Base-by-base conservation (phyloP, 2,329 filamentous ascomycete species). In the Endoconidiophora polonica region DNA sequence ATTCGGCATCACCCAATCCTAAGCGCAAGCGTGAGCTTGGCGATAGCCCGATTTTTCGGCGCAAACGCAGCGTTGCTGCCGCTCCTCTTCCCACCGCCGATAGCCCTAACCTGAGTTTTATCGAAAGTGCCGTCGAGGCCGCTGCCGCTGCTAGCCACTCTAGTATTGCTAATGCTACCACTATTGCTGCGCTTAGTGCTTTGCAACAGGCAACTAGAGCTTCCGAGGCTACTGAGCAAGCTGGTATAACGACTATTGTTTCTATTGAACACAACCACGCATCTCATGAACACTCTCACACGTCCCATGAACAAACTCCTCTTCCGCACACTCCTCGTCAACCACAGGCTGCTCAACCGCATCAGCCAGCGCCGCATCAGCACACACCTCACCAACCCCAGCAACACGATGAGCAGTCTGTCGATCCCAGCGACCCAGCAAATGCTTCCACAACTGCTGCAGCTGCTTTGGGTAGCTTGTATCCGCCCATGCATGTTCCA, bases 391-490 rank as follows among this genome's bases (percentile, higher is more conserved):
- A 53, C 44, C 33, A 44, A 4, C 48, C 48, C 18, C 51, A 48
- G 14, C 52, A 53, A 5, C 52, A 54, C n/a, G 39, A 39, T 14
- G 54, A 52, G 12, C 20, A 45, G 4, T 12, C 46, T 12, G 40
- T 65, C 10, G 71, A 72, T 47, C 60, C 66, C 7, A 59, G 70
- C 10, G 71, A 76, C 55, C 66, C 70, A 9, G 65, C 69, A 50
- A 73, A 70, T 57, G 74, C 73, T 18, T 75, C 74, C 3, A 77
- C 68, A 57, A 78, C 75, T 12, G 75, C 75, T 4, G 74, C 76
- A 39, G 75, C 75, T 10, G 74, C 74, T 24, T 63, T 78, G 2
- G 70, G 70, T 50, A 65, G 64, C 47, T 74, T 78, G 68, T 78
- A 76, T 58, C 74, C 74, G 4, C 74, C 73, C 1, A 63, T 78